phyloP scores from a whole-genome alignment of 2,329 filamentous ascomycete species.

The Trichoderma lentiforme region DNA sequence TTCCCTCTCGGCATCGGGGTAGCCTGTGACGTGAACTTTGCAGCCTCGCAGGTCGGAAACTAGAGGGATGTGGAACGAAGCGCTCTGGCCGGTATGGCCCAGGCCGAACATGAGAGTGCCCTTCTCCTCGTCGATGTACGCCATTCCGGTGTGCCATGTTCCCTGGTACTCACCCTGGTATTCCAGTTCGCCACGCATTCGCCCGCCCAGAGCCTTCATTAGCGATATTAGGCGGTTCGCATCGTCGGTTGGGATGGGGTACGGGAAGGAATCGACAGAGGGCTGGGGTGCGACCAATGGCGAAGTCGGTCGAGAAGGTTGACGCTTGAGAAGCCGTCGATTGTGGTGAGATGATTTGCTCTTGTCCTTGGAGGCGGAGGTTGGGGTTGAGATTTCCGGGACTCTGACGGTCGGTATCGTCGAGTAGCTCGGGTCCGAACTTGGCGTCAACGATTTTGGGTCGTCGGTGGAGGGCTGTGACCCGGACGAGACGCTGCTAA shows the following conservation, averaged over 20 bases:
- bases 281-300: constrained; percentile 53
- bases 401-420: constrained; percentile 37
- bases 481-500: constrained; percentile 65
- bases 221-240: constrained; percentile 68
- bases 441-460: constrained; percentile 39
- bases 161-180: constrained; percentile 62
- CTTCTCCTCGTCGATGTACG: constrained; percentile 73
- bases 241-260: constrained; percentile 62
- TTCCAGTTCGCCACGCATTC: constrained; percentile 75
- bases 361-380: constrained; percentile 33
- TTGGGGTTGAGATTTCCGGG: constrained; percentile 30
- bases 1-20: constrained; percentile 41
- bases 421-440: constrained; percentile 43
- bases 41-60: constrained; percentile 74
- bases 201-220: constrained; percentile 74
- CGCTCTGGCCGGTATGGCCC: constrained; percentile 61
- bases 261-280: constrained; percentile 57
- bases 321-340: constrained; percentile 54
- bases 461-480: constrained; percentile 52
- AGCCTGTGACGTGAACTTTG: constrained; percentile 58
- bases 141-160: constrained; percentile 68
- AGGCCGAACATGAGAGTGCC: constrained; percentile 64
- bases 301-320: constrained; percentile 55
- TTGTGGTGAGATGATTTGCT: constrained; percentile 43
- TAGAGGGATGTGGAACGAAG: constrained; percentile 62